Conservation (phyloP, 768 basidiomycete genomes). For the Kwoniella sp. region DNA sequence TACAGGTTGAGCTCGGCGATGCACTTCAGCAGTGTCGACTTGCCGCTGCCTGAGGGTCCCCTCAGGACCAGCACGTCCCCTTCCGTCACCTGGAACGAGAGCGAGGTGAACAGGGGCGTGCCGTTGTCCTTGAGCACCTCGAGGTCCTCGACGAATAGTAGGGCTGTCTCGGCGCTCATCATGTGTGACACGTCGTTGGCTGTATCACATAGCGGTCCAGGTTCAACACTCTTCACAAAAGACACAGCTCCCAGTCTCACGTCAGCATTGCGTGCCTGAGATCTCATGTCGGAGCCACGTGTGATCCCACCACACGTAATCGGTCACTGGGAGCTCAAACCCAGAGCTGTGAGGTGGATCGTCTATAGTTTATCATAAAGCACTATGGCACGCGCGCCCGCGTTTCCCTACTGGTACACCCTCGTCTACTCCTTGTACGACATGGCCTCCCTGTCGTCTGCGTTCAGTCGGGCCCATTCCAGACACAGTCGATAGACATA, state of each 20-base stretch:
- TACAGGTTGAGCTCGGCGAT: slow-evolving; percentile 73
- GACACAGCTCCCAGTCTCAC: too few species aligned
- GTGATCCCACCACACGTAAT: too few species aligned
- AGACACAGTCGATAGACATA: slow-evolving; percentile 78
- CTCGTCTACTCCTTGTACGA: slow-evolving; percentile 35
- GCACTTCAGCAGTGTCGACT: slow-evolving; percentile 72
- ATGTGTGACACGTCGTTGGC: too few species aligned
- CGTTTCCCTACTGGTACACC: not conserved
- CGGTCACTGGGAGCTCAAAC: too few species aligned
- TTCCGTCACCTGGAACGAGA: slow-evolving; percentile 3
- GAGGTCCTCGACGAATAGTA: slow-evolving; percentile 24
- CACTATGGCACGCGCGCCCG: too few species aligned
- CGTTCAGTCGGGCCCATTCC: slow-evolving; percentile 79
- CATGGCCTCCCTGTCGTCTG: slow-evolving; percentile 71
- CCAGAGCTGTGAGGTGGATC: too few species aligned
- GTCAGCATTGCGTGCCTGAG: too few species aligned
- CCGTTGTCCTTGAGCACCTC: slow-evolving; percentile 23
- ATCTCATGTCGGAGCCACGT: too few species aligned
- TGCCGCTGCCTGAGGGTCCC: slow-evolving; percentile 70
- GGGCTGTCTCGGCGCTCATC: too few species aligned
- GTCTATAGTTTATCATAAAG: too few species aligned
- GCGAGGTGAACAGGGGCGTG: slow-evolving; percentile 15
- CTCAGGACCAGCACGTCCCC: slow-evolving; percentile 74
- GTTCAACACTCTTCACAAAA: too few species aligned
- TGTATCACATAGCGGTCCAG: too few species aligned